Evolutionary conservation across 2,329 filamentous ascomycete species (phyloP).

Genomic region (Aureobasidium namibiae): DNA sequence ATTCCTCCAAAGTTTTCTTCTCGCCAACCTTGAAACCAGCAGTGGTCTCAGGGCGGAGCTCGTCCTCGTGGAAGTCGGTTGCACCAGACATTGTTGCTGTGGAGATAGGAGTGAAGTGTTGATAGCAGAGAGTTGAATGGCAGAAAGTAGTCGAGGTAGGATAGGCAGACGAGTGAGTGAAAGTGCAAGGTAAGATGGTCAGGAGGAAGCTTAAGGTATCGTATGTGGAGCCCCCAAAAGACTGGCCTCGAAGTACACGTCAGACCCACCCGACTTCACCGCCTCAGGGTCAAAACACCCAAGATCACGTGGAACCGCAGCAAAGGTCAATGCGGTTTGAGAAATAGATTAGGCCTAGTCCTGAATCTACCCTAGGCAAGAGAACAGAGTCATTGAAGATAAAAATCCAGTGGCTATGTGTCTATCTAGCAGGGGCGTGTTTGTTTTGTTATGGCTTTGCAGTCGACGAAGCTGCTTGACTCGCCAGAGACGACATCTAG

Average conservation of each 20-base stretch:
- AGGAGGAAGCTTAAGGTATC: slow-evolving; percentile 7
- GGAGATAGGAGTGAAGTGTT: background rate
- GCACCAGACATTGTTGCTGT: slow-evolving; percentile 24
- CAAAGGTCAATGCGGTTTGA: slow-evolving; percentile 4
- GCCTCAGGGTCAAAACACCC: slow-evolving; percentile 5
- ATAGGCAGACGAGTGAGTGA: background rate
- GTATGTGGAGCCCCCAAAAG: slow-evolving; percentile 8
- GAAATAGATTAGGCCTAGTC: slow-evolving; percentile 8
- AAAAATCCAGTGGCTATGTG: background rate
- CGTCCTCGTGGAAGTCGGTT: slow-evolving; percentile 51
- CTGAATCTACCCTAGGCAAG: background rate
- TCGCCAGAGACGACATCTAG: too few species aligned
- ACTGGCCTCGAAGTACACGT: slow-evolving; percentile 8
- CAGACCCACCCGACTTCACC: background rate
- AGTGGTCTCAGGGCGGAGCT: slow-evolving; percentile 78
- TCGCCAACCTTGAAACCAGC: slow-evolving; percentile 97
- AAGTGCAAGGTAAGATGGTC: background rate
- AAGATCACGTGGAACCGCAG: background rate
- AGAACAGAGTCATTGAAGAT: background rate
- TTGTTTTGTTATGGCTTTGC: background rate
- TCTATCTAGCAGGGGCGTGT: background rate
- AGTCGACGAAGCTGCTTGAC: background rate
- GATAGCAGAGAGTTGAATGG: background rate
- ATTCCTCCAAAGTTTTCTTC: slow-evolving; percentile 96
- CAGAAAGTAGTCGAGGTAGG: background rate